Percentiles rank a stretch among this genome's conserved stretches.
Evolutionary conservation across 345 rosid genomes (phyloP).

Genomic region (Acer negundo): DNA sequence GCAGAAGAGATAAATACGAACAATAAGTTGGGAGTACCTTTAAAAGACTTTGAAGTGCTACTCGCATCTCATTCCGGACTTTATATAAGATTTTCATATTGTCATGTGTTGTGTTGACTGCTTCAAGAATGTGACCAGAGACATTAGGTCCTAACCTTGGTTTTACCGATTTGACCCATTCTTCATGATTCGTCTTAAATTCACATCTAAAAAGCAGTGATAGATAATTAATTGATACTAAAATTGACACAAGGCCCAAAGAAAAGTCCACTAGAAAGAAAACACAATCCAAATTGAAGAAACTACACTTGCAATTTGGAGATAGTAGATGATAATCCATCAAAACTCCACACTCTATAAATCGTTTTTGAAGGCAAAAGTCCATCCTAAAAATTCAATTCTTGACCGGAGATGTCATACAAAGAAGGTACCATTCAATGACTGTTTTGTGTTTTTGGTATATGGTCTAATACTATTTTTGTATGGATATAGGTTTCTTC

Average conservation of each 20-base stretch:
- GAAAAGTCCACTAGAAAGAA: neutral
- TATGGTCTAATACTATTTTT: too few species aligned
- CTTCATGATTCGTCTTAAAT: conserved; percentile 85
- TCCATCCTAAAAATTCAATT: too few species aligned
- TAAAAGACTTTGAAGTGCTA: conserved; percentile 68
- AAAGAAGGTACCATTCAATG: too few species aligned
- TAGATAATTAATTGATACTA: conserved; percentile 18
- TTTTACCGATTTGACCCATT: conserved; percentile 76
- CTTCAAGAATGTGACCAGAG: conserved; percentile 51
- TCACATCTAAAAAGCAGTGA: conserved; percentile 60
- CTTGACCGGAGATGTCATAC: too few species aligned
- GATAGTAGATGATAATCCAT: neutral
- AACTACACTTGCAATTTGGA: neutral
- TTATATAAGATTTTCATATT: conserved; percentile 62
- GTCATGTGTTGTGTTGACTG: conserved; percentile 54
- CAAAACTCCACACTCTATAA: neutral
- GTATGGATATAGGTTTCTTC: too few species aligned
- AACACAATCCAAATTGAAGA: neutral
- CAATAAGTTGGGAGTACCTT: conserved; percentile 47
- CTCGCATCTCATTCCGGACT: conserved; percentile 78
- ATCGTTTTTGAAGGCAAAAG: neutral
- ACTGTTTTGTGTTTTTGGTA: too few species aligned
- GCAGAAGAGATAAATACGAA: conserved; percentile 11
- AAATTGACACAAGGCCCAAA: neutral
- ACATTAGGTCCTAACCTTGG: conserved; percentile 68